Base-by-base conservation (phyloP, 2,329 filamentous ascomycete genomes). In the Penicillium sp. region DNA sequence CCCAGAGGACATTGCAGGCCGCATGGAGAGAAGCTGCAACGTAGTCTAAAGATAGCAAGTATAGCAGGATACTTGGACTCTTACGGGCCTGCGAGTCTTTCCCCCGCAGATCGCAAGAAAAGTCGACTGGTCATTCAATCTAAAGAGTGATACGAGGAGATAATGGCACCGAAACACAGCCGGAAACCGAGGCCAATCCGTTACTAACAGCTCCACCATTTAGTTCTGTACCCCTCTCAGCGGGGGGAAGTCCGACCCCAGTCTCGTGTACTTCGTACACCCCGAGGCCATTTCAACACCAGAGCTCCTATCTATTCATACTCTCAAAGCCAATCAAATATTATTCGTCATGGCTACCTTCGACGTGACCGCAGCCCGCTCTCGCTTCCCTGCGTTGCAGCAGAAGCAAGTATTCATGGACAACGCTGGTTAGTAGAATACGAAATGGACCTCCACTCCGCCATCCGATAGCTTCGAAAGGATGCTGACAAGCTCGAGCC, bases 371-470 rank as follows among this genome's bases (percentile, higher is more conserved):
- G 73, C 76, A 45, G 79, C 82, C 29, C 80, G 86, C 55, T 76
- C 79, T 56, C 78, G 81, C 50, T 92, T 92, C 75, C 88, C 89
- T 32, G 87, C 88, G 13, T 72, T 92, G 38, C 73, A 80, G 39
- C 79, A 85, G 55, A 77, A 85, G 44, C 88, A 91, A 65, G 79
- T 92, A 46, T 91, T 83, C 68, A 82, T 92, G 60, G 89, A 93
- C 67, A 92, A 92, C 67, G 89, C 67, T 45, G 67, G 66, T 68
- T 40, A 7, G 59, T 53, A 18, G 47, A 24, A 31, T n/a, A 43
- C n/a, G 5, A 2, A 11, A 27, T 27, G 24, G 24, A 9, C 10
- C 29, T 22, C 10, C 10, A 21, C n/a, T n/a, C 10, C n/a, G 5
- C 16, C 36, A 31, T 40, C 14, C 14, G 1, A 44, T 18, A 32